Evolutionary conservation across 257 asterid species (phyloP).

Genomic region (Vinca minor): DNA sequence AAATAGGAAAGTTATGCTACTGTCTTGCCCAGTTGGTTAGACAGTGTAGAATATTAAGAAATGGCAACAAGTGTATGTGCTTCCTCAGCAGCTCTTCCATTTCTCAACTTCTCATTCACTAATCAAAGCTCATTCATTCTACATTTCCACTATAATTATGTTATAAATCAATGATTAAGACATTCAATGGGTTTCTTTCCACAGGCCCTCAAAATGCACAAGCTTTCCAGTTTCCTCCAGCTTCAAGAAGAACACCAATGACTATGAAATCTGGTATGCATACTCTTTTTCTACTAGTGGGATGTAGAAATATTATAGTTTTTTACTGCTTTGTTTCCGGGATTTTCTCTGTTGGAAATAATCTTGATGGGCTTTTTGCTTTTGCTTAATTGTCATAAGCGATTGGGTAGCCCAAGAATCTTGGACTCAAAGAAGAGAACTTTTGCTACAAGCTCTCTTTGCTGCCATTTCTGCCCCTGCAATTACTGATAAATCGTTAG

Average conservation of each 20-base stretch:
- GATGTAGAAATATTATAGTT: neutral
- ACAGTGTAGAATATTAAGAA: too few species aligned
- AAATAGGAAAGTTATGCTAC: too few species aligned
- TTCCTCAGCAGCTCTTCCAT: too few species aligned
- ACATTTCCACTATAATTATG: too few species aligned
- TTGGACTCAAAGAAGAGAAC: constrained; percentile 47
- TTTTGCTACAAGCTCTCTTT: constrained; percentile 38
- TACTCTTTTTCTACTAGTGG: neutral
- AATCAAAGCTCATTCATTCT: too few species aligned
- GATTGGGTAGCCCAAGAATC: constrained; percentile 27
- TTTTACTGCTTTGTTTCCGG: neutral
- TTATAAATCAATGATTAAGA: too few species aligned
- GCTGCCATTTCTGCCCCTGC: constrained; percentile 46
- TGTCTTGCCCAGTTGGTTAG: too few species aligned
- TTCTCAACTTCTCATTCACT: too few species aligned
- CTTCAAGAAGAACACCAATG: neutral
- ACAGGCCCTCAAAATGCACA: neutral
- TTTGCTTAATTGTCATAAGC: constrained; percentile 1
- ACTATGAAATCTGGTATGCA: neutral
- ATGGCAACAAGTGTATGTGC: too few species aligned
- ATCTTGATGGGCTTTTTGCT: neutral
- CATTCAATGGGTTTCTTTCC: constrained; percentile 1
- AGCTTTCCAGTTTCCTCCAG: neutral
- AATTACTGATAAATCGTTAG: constrained; percentile 23
- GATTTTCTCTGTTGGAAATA: too few species aligned